These are phyloP conservation scores for Saitozyma podzolica DNA, from an alignment of 768 basidiomycete genomes.

Conservation along the genomic window DNA sequence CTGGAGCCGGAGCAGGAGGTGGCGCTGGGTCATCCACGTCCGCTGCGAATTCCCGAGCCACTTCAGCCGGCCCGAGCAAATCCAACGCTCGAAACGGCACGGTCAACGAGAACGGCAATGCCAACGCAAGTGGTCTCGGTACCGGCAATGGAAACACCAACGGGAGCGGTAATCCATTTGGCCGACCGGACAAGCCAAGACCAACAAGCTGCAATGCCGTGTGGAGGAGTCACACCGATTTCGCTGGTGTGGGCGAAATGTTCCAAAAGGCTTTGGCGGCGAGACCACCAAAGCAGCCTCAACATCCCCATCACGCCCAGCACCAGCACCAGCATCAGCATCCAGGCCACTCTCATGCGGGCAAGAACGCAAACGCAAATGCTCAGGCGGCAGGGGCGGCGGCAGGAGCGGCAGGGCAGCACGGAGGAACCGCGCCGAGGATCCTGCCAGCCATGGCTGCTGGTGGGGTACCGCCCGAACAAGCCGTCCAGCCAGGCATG, in stretches of 20 bases:
- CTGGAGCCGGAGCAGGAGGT: not conserved
- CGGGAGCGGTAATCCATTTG: constrained; percentile 12
- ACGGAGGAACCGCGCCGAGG: not conserved
- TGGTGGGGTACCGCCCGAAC: not conserved
- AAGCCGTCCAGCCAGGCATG: not conserved
- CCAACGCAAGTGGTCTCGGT: not conserved
- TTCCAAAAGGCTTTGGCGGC: constrained; percentile 36
- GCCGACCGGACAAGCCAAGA: constrained; percentile 9
- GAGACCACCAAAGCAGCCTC: constrained; percentile 1
- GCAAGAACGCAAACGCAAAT: not conserved
- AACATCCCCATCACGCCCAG: too few relatives aligned
- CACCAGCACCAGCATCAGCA: too few relatives aligned
- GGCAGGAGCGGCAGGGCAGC: not conserved
- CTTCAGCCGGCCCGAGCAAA: not conserved
- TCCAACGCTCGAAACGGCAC: not conserved
- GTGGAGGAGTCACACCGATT: constrained; percentile 9
- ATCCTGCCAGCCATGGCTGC: not conserved
- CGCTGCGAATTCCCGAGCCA: not conserved
- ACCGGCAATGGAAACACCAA: not conserved
- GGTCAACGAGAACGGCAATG: not conserved
- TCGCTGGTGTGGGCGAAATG: constrained; percentile 26
- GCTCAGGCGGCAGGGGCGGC: too few relatives aligned
- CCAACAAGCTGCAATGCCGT: constrained; percentile 2
- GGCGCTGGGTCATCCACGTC: not conserved
- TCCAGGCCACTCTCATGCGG: not conserved